These are phyloP conservation scores for Escovopsis sp. DNA, from an alignment of 2,329 filamentous ascomycete species.

Conservation along the genomic window DNA sequence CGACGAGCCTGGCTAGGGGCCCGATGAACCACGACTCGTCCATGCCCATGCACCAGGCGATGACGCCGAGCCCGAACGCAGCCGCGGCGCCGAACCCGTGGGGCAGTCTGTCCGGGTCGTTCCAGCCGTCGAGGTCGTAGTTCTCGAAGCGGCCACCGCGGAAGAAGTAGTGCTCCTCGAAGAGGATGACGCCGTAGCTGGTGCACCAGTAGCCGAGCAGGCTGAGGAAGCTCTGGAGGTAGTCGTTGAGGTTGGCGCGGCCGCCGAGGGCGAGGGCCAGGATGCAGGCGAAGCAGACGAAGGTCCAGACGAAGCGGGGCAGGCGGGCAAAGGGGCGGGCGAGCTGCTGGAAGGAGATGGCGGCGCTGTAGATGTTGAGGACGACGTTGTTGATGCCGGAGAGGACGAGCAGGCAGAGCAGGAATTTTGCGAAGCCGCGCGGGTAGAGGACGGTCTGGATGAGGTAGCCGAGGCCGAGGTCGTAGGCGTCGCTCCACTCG, in stretches of 20 bases:
- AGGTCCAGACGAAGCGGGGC: slow-evolving; percentile 26
- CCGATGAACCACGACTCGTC: slow-evolving; percentile 41
- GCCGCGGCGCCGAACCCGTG: slow-evolving; percentile 26
- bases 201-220: slow-evolving; percentile 32
- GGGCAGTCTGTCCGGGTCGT: slow-evolving; percentile 26
- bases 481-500: slow-evolving; percentile 25
- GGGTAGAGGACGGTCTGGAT: slow-evolving; percentile 30
- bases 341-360: slow-evolving; percentile 27
- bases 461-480: slow-evolving; percentile 29
- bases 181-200: slow-evolving; percentile 25
- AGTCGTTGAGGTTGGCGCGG: slow-evolving; percentile 24
- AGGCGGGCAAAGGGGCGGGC: slow-evolving; percentile 19
- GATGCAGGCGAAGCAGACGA: slow-evolving; percentile 25
- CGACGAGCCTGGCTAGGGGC: slow-evolving; percentile 37
- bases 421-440: slow-evolving; percentile 29
- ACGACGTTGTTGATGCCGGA: slow-evolving; percentile 24
- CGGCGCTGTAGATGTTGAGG: slow-evolving; percentile 24
- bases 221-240: slow-evolving; percentile 28
- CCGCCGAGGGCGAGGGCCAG: slow-evolving; percentile 27
- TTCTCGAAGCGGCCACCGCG: slow-evolving; percentile 24
- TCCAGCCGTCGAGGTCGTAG: slow-evolving; percentile 30
- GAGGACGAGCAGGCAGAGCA: slow-evolving; percentile 22
- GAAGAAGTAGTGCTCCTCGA: slow-evolving; percentile 29
- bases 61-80: slow-evolving; percentile 28
- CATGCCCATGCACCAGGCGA: slow-evolving; percentile 38